Evolutionary conservation across 192 early-diverging fungal genomes (phyloP).

Genomic region (Dissophora ornata): DNA sequence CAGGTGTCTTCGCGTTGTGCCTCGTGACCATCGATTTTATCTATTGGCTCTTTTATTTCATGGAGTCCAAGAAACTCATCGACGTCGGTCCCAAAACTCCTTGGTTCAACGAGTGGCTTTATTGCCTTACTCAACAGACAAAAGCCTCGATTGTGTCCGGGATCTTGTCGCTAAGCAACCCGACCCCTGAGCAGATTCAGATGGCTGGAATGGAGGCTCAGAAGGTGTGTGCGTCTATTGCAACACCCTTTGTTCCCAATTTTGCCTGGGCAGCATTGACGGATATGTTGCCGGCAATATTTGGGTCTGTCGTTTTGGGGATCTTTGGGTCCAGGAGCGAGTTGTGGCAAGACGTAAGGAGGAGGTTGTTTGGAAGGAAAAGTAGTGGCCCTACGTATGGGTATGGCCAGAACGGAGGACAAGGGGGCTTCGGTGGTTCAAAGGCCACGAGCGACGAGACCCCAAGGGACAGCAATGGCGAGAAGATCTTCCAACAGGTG

Average conservation of each 20-base stretch:
- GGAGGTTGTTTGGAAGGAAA: slow-evolving; percentile 3
- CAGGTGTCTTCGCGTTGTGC: slow-evolving; percentile 29
- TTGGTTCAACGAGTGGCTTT: slow-evolving; percentile 18
- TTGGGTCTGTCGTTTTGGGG: slow-evolving; percentile 6
- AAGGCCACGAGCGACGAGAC: no score
- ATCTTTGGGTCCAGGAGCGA: slow-evolving; percentile 36
- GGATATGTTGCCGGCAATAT: slow-evolving; percentile 11
- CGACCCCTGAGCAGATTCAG: slow-evolving; percentile 13
- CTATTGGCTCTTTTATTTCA: slow-evolving; percentile 45
- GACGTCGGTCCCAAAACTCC: background rate
- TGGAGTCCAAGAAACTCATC: slow-evolving; percentile 23
- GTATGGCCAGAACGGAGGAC: background rate
- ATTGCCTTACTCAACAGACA: slow-evolving; percentile 11
- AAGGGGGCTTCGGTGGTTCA: background rate
- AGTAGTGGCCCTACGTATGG: no score
- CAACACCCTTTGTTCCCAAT: slow-evolving; percentile 20
- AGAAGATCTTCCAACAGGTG: background rate
- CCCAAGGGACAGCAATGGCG: no score
- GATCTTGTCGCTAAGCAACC: background rate
- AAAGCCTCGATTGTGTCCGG: background rate
- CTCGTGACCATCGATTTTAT: slow-evolving; percentile 32
- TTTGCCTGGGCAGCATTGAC: slow-evolving; percentile 20
- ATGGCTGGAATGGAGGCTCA: slow-evolving; percentile 11
- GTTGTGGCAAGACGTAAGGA: slow-evolving; percentile 21
- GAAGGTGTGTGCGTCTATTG: slow-evolving; percentile 6